Evolutionary conservation across 2,329 filamentous ascomycete species (phyloP).

Genomic region (Botrytis squamosa): DNA sequence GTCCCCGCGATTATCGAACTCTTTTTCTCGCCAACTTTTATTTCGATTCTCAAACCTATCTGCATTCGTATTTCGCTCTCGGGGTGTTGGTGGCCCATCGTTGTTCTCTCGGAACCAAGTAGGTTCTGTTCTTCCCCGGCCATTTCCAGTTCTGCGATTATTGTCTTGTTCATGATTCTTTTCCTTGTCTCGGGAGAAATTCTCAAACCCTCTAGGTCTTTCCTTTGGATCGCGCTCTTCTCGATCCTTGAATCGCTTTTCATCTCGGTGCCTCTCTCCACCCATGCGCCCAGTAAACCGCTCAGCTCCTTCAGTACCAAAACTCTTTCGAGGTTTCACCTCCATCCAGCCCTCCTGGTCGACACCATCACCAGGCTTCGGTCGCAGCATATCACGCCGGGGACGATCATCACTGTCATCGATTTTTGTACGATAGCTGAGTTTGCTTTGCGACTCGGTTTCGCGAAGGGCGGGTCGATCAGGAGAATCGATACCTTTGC

Average conservation of each 20-base stretch:
- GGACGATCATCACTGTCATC: slow-evolving; percentile 53
- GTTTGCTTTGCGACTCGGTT: slow-evolving; percentile 56
- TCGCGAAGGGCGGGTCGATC: slow-evolving; percentile 50
- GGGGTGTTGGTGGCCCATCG: slow-evolving; percentile 34
- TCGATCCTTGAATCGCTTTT: slow-evolving; percentile 48
- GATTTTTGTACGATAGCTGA: slow-evolving; percentile 55
- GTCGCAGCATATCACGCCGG: slow-evolving; percentile 49
- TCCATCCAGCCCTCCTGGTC: slow-evolving; percentile 73
- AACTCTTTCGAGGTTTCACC: slow-evolving; percentile 71
- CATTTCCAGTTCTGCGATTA: slow-evolving; percentile 62
- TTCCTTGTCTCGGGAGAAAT: slow-evolving; percentile 51
- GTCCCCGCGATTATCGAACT: slow-evolving; percentile 39
- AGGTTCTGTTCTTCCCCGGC: slow-evolving; percentile 64
- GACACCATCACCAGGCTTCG: slow-evolving; percentile 53
- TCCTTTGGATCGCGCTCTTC: slow-evolving; percentile 56
- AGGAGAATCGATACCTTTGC: slow-evolving; percentile 43
- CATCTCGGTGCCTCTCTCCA: slow-evolving; percentile 45
- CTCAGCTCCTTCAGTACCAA: slow-evolving; percentile 69
- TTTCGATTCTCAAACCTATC: slow-evolving; percentile 38
- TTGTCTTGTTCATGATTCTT: slow-evolving; percentile 47
- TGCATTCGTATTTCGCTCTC: slow-evolving; percentile 39
- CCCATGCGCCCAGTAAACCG: slow-evolving; percentile 67
- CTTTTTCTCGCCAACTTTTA: slow-evolving; percentile 45
- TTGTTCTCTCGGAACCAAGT: slow-evolving; percentile 66
- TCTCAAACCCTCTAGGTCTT: slow-evolving; percentile 51